Evolutionary conservation across 2,329 filamentous ascomycete genomes (phyloP).

Genomic region (Beauveria sp.): DNA sequence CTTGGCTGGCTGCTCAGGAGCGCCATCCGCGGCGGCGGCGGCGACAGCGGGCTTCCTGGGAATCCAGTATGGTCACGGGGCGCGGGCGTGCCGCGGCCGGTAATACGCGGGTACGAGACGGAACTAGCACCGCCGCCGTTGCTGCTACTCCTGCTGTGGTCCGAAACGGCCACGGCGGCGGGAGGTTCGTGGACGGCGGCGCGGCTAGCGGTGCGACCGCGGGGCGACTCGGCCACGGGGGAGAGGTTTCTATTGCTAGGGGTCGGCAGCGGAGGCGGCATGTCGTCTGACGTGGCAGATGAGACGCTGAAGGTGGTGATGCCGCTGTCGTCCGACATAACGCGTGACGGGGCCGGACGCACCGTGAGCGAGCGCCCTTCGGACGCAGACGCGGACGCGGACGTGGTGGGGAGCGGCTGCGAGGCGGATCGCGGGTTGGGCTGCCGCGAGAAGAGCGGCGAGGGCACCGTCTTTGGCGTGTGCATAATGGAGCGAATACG

Average conservation of each 20-base stretch:
- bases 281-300: constrained; percentile 17
- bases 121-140: neutral
- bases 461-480: constrained; percentile 9
- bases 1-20: constrained; percentile 20
- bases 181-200: neutral
- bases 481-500: neutral
- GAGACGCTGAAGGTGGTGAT: constrained; percentile 25
- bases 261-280: constrained; percentile 9
- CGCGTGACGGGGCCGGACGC: constrained; percentile 16
- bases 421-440: constrained; percentile 10
- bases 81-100: constrained; percentile 13
- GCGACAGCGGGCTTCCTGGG: constrained; percentile 17
- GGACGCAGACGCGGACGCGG: neutral
- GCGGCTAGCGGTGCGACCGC: constrained; percentile 17
- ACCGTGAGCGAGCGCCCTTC: neutral
- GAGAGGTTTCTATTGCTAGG: constrained; percentile 30
- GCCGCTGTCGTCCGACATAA: constrained; percentile 25
- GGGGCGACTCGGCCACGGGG: constrained; percentile 42
- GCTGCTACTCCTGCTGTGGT: neutral
- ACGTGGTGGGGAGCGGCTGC: neutral
- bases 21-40: constrained; percentile 26
- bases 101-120: constrained; percentile 24
- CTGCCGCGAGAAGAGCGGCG: constrained; percentile 10
- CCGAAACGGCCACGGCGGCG: neutral
- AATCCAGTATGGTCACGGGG: neutral